A percentile compares a stretch with the other conserved stretches of the same genome.
These are phyloP conservation scores for Conticribra guillardii DNA, from an alignment of 108 stramenopile species.

Conservation along the genomic window DNA sequence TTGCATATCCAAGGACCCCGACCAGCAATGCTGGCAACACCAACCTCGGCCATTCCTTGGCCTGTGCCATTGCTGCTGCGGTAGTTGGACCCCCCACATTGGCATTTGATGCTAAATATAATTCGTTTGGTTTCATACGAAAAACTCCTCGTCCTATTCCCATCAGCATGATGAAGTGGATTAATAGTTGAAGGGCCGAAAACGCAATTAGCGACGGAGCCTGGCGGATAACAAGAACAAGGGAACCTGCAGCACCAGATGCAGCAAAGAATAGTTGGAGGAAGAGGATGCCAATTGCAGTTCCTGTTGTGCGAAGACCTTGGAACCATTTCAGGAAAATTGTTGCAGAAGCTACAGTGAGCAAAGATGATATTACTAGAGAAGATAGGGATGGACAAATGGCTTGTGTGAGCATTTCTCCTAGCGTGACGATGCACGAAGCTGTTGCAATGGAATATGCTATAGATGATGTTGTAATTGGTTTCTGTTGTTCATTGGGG, in stretches of 20 bases:
- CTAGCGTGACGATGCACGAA: constrained; percentile 68
- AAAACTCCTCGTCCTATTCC: constrained; percentile 68
- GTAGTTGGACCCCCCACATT: constrained; percentile 93
- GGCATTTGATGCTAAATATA: constrained; percentile 90
- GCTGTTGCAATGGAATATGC: constrained; percentile 68
- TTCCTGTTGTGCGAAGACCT: constrained; percentile 60
- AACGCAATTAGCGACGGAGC: constrained; percentile 89
- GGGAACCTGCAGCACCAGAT: constrained; percentile 86
- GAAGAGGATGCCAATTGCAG: constrained; percentile 73
- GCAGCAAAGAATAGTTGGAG: constrained; percentile 95
- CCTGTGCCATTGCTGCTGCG: constrained; percentile 93
- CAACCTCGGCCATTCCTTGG: constrained; percentile 88
- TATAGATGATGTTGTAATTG: constrained; percentile 62
- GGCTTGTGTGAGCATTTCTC: constrained; percentile 65
- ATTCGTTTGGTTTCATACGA: constrained; percentile 69
- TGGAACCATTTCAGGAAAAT: constrained; percentile 72
- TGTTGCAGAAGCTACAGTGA: constrained; percentile 81
- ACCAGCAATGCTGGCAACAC: constrained; percentile 85
- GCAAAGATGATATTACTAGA: constrained; percentile 72
- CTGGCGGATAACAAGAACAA: constrained; percentile 76
- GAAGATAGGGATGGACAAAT: constrained; percentile 55
- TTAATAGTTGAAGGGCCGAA: constrained; percentile 75
- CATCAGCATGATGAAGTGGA: constrained; percentile 81
- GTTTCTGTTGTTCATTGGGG: constrained; percentile 21
- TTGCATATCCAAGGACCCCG: constrained; percentile 93